A percentile compares a stretch with the other conserved stretches of the same genome.
phyloP scores from a whole-genome alignment of 2,329 filamentous ascomycete species.

The Fusarium anguioides region DNA sequence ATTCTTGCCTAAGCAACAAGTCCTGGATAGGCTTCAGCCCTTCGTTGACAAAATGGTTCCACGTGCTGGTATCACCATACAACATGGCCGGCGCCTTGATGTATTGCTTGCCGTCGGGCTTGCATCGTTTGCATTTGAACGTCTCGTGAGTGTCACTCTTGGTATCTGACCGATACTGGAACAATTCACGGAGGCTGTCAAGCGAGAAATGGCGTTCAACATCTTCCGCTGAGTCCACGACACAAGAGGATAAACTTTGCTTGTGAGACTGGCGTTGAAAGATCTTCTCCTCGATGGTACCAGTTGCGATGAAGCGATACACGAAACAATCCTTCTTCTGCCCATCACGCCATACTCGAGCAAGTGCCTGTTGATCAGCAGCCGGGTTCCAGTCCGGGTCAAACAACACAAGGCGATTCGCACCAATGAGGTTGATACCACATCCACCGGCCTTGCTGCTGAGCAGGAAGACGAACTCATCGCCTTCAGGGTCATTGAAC shows the following conservation, averaged over 20 bases:
- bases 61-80: conserved; percentile 98
- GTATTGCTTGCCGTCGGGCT: conserved; percentile 84
- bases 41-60: conserved; percentile 95
- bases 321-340: conserved; percentile 99
- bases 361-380: conserved; percentile 95
- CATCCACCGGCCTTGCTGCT: conserved; percentile 97
- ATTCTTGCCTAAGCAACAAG: conserved; percentile 87
- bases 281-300: conserved; percentile 98
- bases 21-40: conserved; percentile 88
- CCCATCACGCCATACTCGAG: conserved; percentile 97
- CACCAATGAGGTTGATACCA: conserved; percentile 93
- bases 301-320: conserved; percentile 98
- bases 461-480: conserved; percentile 94
- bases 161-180: conserved; percentile 89
- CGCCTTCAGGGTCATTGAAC: conserved; percentile 92
- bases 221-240: conserved; percentile 96
- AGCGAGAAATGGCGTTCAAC: conserved; percentile 96
- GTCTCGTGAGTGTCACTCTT: conserved; percentile 96
- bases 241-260: conserved; percentile 93
- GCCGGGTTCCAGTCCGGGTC: conserved; percentile 99
- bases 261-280: conserved; percentile 99
- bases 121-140: conserved; percentile 97
- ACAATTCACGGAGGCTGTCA: conserved; percentile 90
- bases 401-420: conserved; percentile 93
- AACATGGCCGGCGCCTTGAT: conserved; percentile 95